phyloP scores from a whole-genome alignment of 495 filamentous ascomycete species.

The Neurospora intermedia region DNA sequence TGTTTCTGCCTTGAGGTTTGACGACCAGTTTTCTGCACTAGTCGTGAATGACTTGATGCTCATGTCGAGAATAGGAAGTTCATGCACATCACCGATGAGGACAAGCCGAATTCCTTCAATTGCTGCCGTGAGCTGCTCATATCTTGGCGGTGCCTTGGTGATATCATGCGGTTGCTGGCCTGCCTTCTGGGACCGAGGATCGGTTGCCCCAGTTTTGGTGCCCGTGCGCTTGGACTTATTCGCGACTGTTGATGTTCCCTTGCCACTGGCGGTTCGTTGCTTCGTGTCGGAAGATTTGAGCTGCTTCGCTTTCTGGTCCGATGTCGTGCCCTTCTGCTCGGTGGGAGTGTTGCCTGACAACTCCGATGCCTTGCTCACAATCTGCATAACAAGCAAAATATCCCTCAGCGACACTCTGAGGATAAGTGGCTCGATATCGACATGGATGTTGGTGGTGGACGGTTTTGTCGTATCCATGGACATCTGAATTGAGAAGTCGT shows the following conservation, averaged over 20 bases:
- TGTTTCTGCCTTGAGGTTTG: slow-evolving; percentile 74
- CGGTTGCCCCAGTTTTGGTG: neutral
- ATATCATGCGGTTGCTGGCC: slow-evolving; percentile 24
- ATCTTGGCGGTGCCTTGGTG: slow-evolving; percentile 23
- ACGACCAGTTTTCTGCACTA: slow-evolving; percentile 81
- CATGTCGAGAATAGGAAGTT: slow-evolving; percentile 87
- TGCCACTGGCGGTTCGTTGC: slow-evolving; percentile 55
- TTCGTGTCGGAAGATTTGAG: slow-evolving; percentile 46
- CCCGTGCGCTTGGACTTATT: slow-evolving; percentile 22
- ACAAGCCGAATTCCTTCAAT: slow-evolving; percentile 87
- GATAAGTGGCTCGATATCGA: slow-evolving; percentile 87
- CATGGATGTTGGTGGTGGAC: slow-evolving; percentile 63
- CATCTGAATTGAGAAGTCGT: slow-evolving; percentile 86
- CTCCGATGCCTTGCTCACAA: slow-evolving; percentile 84
- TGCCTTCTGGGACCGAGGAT: slow-evolving; percentile 1
- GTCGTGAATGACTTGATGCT: slow-evolving; percentile 84
- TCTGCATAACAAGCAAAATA: slow-evolving; percentile 87
- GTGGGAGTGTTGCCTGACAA: slow-evolving; percentile 54
- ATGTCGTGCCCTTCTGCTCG: slow-evolving; percentile 20
- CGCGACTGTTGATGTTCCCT: slow-evolving; percentile 47
- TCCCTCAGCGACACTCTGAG: slow-evolving; percentile 85
- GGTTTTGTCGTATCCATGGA: slow-evolving; percentile 75
- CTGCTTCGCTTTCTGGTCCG: slow-evolving; percentile 53
- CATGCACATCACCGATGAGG: slow-evolving; percentile 89
- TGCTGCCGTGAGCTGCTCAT: slow-evolving; percentile 75